phyloP scores from a whole-genome alignment of 2,329 filamentous ascomycete genomes.

The Reticulascus tulasneorum region DNA sequence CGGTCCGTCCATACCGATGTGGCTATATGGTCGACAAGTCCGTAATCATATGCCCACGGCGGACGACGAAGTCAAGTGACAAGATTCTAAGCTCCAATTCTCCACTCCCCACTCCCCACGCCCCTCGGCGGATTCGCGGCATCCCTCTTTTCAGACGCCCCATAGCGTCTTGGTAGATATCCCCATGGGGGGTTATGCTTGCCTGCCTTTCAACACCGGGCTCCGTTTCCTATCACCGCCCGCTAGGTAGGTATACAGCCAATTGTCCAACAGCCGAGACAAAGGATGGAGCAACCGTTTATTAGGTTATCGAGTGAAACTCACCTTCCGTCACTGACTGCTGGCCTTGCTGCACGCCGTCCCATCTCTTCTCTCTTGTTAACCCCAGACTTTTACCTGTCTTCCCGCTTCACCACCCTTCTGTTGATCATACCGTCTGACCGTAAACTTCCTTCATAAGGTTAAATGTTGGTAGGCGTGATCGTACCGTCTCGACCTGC shows the following conservation, averaged over 20 bases:
- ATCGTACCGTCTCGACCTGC: constrained; percentile 7
- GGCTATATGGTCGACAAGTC: constrained; percentile 27
- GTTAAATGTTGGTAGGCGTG: constrained; percentile 22
- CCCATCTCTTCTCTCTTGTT: constrained; percentile 3
- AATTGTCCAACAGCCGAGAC: constrained; percentile 2
- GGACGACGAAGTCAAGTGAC: constrained; percentile 24
- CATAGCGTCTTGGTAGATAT: constrained; percentile 5
- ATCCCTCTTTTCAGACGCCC: constrained; percentile 16
- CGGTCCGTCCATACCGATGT: constrained; percentile 39
- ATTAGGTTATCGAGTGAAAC: not conserved
- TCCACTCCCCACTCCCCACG: constrained; percentile 19
- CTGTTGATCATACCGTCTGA: not conserved
- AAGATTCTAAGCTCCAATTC: constrained; percentile 14
- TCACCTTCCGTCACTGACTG: constrained; percentile 4
- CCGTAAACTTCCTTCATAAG: constrained; percentile 17
- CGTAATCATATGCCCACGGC: constrained; percentile 21
- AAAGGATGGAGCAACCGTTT: constrained; percentile 13
- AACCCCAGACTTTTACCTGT: constrained; percentile 2
- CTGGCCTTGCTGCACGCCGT: constrained; percentile 3
- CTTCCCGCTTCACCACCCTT: constrained; percentile 3
- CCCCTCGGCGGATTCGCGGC: constrained; percentile 18
- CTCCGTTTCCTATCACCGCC: constrained; percentile 16
- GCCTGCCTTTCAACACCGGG: constrained; percentile 4
- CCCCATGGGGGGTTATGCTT: constrained; percentile 7
- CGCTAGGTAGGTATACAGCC: constrained; percentile 3